These are phyloP conservation scores for Andrographis paniculata DNA, from an alignment of 305 asterid genomes.

Conservation along the genomic window DNA sequence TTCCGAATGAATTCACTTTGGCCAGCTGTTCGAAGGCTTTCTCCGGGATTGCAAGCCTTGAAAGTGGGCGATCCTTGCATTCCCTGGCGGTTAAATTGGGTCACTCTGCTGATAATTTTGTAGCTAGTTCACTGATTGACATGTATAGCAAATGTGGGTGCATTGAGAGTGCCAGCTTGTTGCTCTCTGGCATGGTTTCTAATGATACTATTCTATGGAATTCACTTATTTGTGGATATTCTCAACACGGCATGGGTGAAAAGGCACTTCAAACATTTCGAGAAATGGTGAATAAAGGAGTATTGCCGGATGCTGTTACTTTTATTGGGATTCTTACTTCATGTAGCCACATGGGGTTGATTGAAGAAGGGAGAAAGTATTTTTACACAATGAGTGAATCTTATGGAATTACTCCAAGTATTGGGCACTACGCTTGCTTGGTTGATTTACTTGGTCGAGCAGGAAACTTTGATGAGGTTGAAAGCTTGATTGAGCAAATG, in stretches of 20 bases:
- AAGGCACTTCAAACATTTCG: slow-evolving; percentile 46
- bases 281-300: slow-evolving; percentile 32
- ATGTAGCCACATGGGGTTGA: slow-evolving; percentile 78
- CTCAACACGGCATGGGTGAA: slow-evolving; percentile 73
- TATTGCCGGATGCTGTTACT: slow-evolving; percentile 58
- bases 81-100: slow-evolving; percentile 47
- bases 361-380: slow-evolving; percentile 49
- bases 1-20: slow-evolving; percentile 66
- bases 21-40: slow-evolving; percentile 66
- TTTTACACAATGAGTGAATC: slow-evolving; percentile 47
- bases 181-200: slow-evolving; percentile 49
- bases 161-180: slow-evolving; percentile 45
- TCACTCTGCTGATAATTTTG: slow-evolving; percentile 47
- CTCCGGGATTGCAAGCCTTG: slow-evolving; percentile 63
- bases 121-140: slow-evolving; percentile 80
- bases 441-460: slow-evolving; percentile 84
- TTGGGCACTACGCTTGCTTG: slow-evolving; percentile 70
- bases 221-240: slow-evolving; percentile 69
- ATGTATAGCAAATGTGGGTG: slow-evolving; percentile 87
- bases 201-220: slow-evolving; percentile 78
- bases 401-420: slow-evolving; percentile 42
- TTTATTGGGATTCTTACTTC: slow-evolving; percentile 65
- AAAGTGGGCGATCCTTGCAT: slow-evolving; percentile 62
- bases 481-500: slow-evolving; percentile 39
- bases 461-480: slow-evolving; percentile 61